Conservation (phyloP, 2,329 filamentous ascomycete genomes). For the Cladophialophora chaetospira region DNA sequence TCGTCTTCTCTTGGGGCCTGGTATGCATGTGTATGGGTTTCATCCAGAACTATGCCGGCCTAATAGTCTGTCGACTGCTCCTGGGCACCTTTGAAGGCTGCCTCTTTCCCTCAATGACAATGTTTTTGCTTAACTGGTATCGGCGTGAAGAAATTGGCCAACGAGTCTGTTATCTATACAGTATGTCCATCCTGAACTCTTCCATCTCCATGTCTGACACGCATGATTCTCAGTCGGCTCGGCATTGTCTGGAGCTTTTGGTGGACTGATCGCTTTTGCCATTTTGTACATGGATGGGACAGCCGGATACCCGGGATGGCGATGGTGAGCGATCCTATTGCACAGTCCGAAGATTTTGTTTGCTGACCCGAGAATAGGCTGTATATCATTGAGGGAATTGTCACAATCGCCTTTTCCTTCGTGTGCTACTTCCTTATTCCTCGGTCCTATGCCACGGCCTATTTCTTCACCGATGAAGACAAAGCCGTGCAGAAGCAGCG, state of each 20-base stretch:
- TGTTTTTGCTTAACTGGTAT: conserved; percentile 46
- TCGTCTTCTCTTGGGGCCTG: conserved; percentile 55
- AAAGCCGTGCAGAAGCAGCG: conserved; percentile 51
- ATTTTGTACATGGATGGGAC: conserved; percentile 29
- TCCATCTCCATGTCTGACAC: neutral
- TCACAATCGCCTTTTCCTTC: conserved; percentile 14
- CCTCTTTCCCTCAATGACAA: conserved; percentile 44
- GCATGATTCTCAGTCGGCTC: conserved; percentile 4
- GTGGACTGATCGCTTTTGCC: conserved; percentile 38
- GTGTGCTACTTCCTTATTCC: conserved; percentile 14
- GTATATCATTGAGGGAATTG: conserved; percentile 26
- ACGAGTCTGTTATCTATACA: conserved; percentile 45
- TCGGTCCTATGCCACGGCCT: conserved; percentile 29
- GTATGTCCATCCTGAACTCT: conserved; percentile 10
- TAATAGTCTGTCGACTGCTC: conserved; percentile 58
- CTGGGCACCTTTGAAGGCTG: conserved; percentile 57
- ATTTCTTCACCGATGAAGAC: conserved; percentile 53
- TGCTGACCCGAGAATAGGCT: conserved; percentile 1
- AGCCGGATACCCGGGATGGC: conserved; percentile 24
- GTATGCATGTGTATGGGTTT: conserved; percentile 56
- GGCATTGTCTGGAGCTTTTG: conserved; percentile 45
- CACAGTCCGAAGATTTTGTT: neutral
- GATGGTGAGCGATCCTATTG: conserved; percentile 8
- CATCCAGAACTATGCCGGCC: conserved; percentile 51
- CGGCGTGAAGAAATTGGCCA: conserved; percentile 44